Conservation (phyloP, 441 rosid genomes). For the California macrophylla region DNA sequence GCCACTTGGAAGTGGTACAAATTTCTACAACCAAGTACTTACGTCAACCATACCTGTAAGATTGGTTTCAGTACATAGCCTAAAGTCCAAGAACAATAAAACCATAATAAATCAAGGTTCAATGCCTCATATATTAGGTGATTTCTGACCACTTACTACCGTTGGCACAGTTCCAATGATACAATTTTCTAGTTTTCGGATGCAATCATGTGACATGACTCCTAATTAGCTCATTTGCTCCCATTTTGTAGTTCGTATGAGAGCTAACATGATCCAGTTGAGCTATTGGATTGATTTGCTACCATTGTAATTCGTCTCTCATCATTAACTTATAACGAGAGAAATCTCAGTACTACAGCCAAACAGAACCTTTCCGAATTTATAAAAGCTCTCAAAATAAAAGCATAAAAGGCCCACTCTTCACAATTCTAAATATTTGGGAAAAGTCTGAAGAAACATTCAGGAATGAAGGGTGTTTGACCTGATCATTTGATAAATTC, state of each 20-base stretch:
- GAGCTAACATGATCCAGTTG: not conserved
- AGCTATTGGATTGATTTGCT: no score
- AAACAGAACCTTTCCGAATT: no score
- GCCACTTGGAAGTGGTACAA: no score
- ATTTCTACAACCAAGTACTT: not conserved
- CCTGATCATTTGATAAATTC: constrained; percentile 68
- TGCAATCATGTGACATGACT: not conserved
- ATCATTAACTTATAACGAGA: no score
- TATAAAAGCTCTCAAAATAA: not conserved
- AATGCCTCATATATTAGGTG: not conserved
- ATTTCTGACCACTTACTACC: not conserved
- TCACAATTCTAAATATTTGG: not conserved
- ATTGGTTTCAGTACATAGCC: not conserved
- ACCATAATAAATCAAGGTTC: not conserved
- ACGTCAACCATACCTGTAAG: not conserved
- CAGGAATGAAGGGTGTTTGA: constrained; percentile 13
- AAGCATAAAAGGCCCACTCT: no score
- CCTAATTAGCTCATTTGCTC: not conserved
- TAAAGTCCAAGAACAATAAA: not conserved
- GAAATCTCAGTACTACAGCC: no score
- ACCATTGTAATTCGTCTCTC: no score
- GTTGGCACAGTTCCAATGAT: no score
- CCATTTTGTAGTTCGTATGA: not conserved
- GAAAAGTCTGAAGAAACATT: not conserved
- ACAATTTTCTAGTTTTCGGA: not conserved